Percentiles rank a stretch among this genome's conserved stretches.
Conservation (phyloP, 2,329 filamentous ascomycete species). For the Penicillium italicum region DNA sequence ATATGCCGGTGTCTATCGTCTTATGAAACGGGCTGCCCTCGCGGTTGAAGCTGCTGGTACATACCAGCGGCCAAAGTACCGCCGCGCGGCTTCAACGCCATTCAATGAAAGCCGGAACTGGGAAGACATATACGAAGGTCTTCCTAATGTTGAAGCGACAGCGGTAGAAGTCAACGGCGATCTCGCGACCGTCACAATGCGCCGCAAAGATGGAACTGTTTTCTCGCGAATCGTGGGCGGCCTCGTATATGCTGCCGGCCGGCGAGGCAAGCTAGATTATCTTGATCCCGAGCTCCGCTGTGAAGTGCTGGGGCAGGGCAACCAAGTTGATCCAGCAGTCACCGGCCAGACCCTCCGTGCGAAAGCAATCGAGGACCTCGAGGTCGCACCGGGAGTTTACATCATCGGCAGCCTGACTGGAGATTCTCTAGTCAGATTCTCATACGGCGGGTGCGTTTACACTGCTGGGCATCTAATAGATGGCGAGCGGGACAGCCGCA, state of each 20-base stretch:
- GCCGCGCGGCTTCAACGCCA: slow-evolving; percentile 41
- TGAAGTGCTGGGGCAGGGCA: slow-evolving; percentile 44
- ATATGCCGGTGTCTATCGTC: slow-evolving; percentile 57
- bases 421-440: slow-evolving; percentile 58
- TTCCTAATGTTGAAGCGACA: slow-evolving; percentile 52
- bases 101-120: slow-evolving; percentile 51
- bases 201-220: slow-evolving; percentile 41
- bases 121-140: slow-evolving; percentile 52
- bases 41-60: slow-evolving; percentile 14
- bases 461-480: slow-evolving; percentile 52
- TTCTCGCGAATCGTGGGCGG: slow-evolving; percentile 48
- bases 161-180: slow-evolving; percentile 33
- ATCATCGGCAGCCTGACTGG: slow-evolving; percentile 58
- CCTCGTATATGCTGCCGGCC: slow-evolving; percentile 55
- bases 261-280: slow-evolving; percentile 54
- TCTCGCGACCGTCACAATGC: slow-evolving; percentile 43
- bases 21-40: slow-evolving; percentile 55
- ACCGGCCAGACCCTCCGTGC: slow-evolving; percentile 53
- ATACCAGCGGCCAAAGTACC: slow-evolving; percentile 27
- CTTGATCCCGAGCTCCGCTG: slow-evolving; percentile 45
- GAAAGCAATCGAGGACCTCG: slow-evolving; percentile 51
- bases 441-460: slow-evolving; percentile 57
- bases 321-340: slow-evolving; percentile 35
- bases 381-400: slow-evolving; percentile 53
- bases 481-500: slow-evolving; percentile 16